Base-by-base conservation (phyloP, 495 filamentous ascomycete species). In the Penicilliopsis zonata region DNA sequence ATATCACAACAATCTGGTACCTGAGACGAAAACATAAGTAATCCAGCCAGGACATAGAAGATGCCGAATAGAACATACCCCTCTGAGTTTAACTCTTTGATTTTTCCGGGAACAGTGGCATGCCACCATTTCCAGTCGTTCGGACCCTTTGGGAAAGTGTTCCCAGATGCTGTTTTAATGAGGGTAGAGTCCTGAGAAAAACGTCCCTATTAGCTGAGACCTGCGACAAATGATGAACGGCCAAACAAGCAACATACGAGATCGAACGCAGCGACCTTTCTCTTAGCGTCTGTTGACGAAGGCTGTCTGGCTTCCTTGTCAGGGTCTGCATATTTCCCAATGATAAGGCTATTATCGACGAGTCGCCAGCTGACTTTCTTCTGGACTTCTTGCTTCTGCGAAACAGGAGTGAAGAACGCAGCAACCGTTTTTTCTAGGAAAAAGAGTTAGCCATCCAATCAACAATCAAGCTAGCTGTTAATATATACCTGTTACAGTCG, bases 121-220 rank as follows among this genome's bases (percentile, higher is more conserved):
- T 93, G 63, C 87, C 87, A 96, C 90, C 90, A 99, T 57, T 80
- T 82, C 90, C 90, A 99, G 53, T 96, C 90, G 3, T 64, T 54
- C 0, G 74, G 67, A 37, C 74, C 74, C 40, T 66, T 69, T 4
- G 74, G 67, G 38, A 86, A 87, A 17, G 67, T 74, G 47, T 85
- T 90, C 4, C 87, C 87, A 0, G 90, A 94, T 0, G 69, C 63
- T 0, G 82, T 79, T 3, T 63, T 61, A 34, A 96, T 84, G 10
- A 99, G 52, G 4, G 92, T 99, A 24, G 80, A 87, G 55, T 94
- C 90, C 79, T 90, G 40, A 29, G 13, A 7, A n/a, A 26, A 13
- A 18, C 20, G 32, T 7, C 5, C n/a, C 8, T 18, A 14, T 37
- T 16, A 41, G 28, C 30, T 30, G 23, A n/a, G n/a, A n/a, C n/a